Base-by-base conservation (phyloP, 2,329 filamentous ascomycete species). In the Cytospora mali region DNA sequence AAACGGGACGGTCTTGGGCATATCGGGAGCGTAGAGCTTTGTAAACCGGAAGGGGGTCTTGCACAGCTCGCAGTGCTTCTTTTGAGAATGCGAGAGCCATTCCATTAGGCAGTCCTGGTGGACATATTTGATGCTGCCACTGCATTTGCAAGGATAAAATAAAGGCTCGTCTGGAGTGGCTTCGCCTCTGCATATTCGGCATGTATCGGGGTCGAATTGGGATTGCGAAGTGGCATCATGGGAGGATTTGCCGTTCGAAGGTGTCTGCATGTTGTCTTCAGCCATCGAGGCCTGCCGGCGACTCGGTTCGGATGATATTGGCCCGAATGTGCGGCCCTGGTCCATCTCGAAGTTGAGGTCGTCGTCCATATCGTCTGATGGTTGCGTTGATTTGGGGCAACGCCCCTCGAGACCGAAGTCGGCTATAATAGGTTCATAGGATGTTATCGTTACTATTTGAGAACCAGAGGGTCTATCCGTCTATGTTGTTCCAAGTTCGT, bases 11-110 rank as follows among this genome's bases (percentile, higher is more conserved):
- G 85, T 87, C 66, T 86, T 85, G 1, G 95, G 96, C 95, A 99
- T 99, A 72, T 93, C 86, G 4, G 93, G 92, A 66, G 93, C 88
- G 79, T 99, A 99, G 46, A 99, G 85, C 77, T 99, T 99, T 58
- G 95, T 99, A 80, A 99, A 99, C 65, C 93, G 91, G 73, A 98
- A 99, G 0, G 93, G 89, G 2, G 95, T 99, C 80, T 99, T 99
- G 87, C 95, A 99, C 39, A 99, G 88, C 80, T 99, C 95, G 82
- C 96, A 99, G 80, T 99, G 91, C 76, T 98, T 98, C 85, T 99
- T 99, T 75, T 99, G 93, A 1, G 95, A 98, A 76, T 99, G 96
- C 55, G 93, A 94, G 25, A 99, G 83, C 95, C 95, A 99, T 77
- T 98, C 93, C 90, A 99, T 97, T 76, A 99, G 80, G 75, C 95